Evolutionary conservation across 1,284 basidiomycete genomes (phyloP).

Genomic region (Athelia psychrophila): DNA sequence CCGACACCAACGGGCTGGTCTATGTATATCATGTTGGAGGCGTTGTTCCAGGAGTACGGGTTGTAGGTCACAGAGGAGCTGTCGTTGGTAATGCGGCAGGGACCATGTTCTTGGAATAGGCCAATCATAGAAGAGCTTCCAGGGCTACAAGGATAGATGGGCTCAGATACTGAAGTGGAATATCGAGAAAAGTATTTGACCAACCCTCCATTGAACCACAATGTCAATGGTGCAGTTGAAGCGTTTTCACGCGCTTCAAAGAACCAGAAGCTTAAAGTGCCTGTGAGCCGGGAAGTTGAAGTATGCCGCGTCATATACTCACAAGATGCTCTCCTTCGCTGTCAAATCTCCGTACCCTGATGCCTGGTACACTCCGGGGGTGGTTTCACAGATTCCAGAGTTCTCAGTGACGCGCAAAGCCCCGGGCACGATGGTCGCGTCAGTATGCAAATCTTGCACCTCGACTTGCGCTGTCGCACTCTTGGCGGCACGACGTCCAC

Average conservation of each 20-base stretch:
- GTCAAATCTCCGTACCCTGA: constrained; percentile 61
- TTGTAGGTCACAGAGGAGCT: constrained; percentile 50
- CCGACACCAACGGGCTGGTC: constrained; percentile 65
- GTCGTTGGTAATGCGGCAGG: constrained; percentile 61
- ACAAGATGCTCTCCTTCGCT: constrained; percentile 54
- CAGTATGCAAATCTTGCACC: constrained; percentile 10
- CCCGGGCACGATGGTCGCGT: constrained; percentile 38
- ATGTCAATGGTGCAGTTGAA: constrained; percentile 51
- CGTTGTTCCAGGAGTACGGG: constrained; percentile 63
- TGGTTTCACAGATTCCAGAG: constrained; percentile 56
- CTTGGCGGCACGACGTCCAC: constrained; percentile 30
- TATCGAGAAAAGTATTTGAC: constrained; percentile 13
- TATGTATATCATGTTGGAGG: constrained; percentile 56
- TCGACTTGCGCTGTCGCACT: constrained; percentile 12
- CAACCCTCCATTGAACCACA: constrained; percentile 69
- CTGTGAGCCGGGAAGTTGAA: constrained; percentile 5
- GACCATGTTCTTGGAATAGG: constrained; percentile 62
- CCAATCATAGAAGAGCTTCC: constrained; percentile 69
- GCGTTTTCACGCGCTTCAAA: constrained; percentile 60
- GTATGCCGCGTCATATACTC: constrained; percentile 10
- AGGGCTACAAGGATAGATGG: constrained; percentile 32
- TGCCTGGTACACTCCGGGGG: constrained; percentile 52
- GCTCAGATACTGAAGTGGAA: background rate
- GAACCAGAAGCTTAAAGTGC: constrained; percentile 57
- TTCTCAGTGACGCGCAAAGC: constrained; percentile 50